phyloP scores from a whole-genome alignment of 106 monocot species.

The Platanthera zijinensis region DNA sequence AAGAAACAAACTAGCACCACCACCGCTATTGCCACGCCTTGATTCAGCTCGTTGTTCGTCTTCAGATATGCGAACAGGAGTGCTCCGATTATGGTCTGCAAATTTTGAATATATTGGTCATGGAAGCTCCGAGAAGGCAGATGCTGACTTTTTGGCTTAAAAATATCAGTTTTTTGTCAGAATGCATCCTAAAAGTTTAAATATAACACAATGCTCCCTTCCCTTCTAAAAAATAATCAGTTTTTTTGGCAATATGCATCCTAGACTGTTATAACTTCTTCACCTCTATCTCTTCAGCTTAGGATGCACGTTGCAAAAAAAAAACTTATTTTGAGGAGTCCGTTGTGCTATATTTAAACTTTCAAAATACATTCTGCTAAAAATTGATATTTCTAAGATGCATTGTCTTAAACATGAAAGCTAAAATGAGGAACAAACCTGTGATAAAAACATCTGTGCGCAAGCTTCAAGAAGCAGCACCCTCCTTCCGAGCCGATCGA shows the following conservation, averaged over 20 bases:
- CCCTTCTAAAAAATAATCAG: no score
- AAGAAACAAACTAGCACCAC: slow-evolving; percentile 18
- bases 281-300: neutral
- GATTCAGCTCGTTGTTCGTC: slow-evolving; percentile 8
- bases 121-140: neutral
- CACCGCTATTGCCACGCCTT: neutral
- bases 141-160: no score
- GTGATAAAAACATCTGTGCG: slow-evolving; percentile 21
- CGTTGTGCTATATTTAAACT: neutral
- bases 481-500: slow-evolving; percentile 28
- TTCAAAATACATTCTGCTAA: neutral
- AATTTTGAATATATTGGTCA: neutral
- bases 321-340: no score
- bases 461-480: slow-evolving; percentile 30
- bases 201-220: no score
- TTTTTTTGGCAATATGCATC: no score
- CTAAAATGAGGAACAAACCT: slow-evolving; percentile 5
- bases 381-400: neutral
- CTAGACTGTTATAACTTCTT: no score
- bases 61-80: slow-evolving; percentile 10
- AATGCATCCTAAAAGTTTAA: no score
- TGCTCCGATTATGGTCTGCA: slow-evolving; percentile 19
- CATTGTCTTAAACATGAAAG: neutral
- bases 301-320: no score
- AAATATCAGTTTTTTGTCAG: no score